These are phyloP conservation scores for Bombardia bombarda DNA, from an alignment of 495 filamentous ascomycete genomes.

Conservation along the genomic window DNA sequence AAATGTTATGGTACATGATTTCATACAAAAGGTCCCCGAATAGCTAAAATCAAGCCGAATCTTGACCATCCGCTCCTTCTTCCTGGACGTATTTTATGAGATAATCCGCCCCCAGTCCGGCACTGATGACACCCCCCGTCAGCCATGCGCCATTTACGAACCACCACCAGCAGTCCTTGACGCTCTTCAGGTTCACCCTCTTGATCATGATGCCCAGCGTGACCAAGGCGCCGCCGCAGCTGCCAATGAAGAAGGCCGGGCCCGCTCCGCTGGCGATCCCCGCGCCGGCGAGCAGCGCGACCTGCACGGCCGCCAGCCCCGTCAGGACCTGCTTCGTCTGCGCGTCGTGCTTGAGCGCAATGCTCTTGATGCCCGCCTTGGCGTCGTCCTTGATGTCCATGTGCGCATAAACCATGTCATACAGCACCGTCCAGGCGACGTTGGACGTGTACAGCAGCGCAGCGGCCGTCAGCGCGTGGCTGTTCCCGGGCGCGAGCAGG, in stretches of 20 bases:
- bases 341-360: slow-evolving; percentile 79
- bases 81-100: slow-evolving; percentile 29
- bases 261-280: slow-evolving; percentile 67
- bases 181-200: slow-evolving; percentile 75
- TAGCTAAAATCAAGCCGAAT: slow-evolving; percentile 6
- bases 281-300: slow-evolving; percentile 70
- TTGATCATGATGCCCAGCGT: slow-evolving; percentile 83
- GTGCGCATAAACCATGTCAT: slow-evolving; percentile 98
- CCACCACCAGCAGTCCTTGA: slow-evolving; percentile 94
- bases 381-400: slow-evolving; percentile 96
- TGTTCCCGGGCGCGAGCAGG: slow-evolving; percentile 58
- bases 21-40: background rate
- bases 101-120: slow-evolving; percentile 45
- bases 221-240: slow-evolving; percentile 71
- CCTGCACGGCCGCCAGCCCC: slow-evolving; percentile 65
- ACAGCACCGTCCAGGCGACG: slow-evolving; percentile 87
- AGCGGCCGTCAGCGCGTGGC: slow-evolving; percentile 56
- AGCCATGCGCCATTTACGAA: slow-evolving; percentile 61
- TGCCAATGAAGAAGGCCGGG: slow-evolving; percentile 76
- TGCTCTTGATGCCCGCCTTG: slow-evolving; percentile 90
- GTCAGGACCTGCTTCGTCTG: slow-evolving; percentile 82
- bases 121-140: slow-evolving; percentile 45
- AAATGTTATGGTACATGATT: slow-evolving; percentile 14
- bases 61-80: slow-evolving; percentile 9
- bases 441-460: slow-evolving; percentile 76